Percentiles rank a stretch among this genome's conserved stretches.
Evolutionary conservation across 495 filamentous ascomycete genomes (phyloP).

Genomic region (Lasiosphaeris hirsuta): DNA sequence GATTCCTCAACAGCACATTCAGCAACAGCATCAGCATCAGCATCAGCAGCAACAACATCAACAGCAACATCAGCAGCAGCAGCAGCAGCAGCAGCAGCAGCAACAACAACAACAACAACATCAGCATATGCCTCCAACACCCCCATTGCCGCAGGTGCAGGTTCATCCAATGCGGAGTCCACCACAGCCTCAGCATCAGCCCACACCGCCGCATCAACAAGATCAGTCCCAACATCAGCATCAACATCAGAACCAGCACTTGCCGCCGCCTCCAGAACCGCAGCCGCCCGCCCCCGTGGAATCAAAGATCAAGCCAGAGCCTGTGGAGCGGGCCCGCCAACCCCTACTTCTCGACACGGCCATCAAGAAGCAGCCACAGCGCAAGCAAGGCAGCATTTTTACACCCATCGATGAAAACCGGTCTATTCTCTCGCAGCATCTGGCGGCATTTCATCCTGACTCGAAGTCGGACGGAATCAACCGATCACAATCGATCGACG

Average conservation of each 20-base stretch:
- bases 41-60: constrained; percentile 33
- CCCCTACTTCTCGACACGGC: constrained; percentile 43
- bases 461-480: constrained; percentile 42
- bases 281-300: constrained; percentile 45
- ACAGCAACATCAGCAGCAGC: constrained; percentile 27
- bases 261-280: constrained; percentile 29
- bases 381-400: constrained; percentile 88
- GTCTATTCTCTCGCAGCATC: constrained; percentile 83
- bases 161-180: constrained; percentile 36
- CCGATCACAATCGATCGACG: constrained; percentile 64
- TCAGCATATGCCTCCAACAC: constrained; percentile 9
- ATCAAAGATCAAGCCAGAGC: constrained; percentile 43
- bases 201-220: constrained; percentile 29
- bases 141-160: constrained; percentile 40
- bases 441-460: constrained; percentile 55
- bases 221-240: constrained; percentile 27
- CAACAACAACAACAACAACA: constrained; percentile 33
- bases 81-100: constrained; percentile 30
- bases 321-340: constrained; percentile 30
- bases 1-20: constrained; percentile 35
- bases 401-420: constrained; percentile 93
- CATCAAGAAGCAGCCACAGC: constrained; percentile 69
- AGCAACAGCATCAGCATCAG: constrained; percentile 23
- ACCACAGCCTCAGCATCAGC: constrained; percentile 42
- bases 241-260: constrained; percentile 42